Conservation (phyloP, 805 yeast genomes). For the Metschnikowia lachancei region DNA sequence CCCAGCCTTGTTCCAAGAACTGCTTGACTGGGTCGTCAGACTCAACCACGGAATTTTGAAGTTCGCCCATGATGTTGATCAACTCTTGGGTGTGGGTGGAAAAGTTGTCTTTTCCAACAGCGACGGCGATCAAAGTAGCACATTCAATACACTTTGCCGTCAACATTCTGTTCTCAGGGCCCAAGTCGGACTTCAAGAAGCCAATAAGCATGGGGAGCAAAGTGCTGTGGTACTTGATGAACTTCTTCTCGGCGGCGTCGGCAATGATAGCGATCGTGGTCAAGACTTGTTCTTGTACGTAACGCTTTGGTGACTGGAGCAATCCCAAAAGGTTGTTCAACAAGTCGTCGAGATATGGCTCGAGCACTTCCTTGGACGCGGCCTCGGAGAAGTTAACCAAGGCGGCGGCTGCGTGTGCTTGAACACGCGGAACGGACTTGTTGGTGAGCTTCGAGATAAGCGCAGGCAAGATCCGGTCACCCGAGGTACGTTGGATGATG, state of each 20-base stretch:
- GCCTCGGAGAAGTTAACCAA: slow-evolving; percentile 92
- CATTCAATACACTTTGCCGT: slow-evolving; percentile 96
- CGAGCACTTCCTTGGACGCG: slow-evolving; percentile 80
- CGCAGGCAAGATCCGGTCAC: slow-evolving; percentile 79
- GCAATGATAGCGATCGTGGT: slow-evolving; percentile 97
- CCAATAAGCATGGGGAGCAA: slow-evolving; percentile 84
- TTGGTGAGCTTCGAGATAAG: slow-evolving; percentile 75
- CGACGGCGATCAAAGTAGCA: slow-evolving; percentile 87
- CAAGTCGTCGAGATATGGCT: slow-evolving; percentile 87
- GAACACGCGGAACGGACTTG: slow-evolving; percentile 83
- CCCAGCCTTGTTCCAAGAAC: slow-evolving; percentile 94
- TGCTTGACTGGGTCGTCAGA: slow-evolving; percentile 87
- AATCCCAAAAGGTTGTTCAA: slow-evolving; percentile 70
- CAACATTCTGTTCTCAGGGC: slow-evolving; percentile 70
- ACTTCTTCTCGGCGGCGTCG: slow-evolving; percentile 88
- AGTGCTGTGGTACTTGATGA: slow-evolving; percentile 88
- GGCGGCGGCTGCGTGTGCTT: slow-evolving; percentile 98
- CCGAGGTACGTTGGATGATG: slow-evolving; percentile 76
- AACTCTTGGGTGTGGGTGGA: slow-evolving; percentile 70
- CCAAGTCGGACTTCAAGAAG: slow-evolving; percentile 76
- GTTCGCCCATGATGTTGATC: slow-evolving; percentile 64
- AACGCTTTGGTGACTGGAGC: slow-evolving; percentile 81
- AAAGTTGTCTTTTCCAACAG: slow-evolving; percentile 92
- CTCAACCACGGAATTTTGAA: slow-evolving; percentile 58
- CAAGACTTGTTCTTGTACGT: slow-evolving; percentile 95